Evolutionary conservation across 768 basidiomycete species (phyloP).

Genomic region (Phylloporus sp.): DNA sequence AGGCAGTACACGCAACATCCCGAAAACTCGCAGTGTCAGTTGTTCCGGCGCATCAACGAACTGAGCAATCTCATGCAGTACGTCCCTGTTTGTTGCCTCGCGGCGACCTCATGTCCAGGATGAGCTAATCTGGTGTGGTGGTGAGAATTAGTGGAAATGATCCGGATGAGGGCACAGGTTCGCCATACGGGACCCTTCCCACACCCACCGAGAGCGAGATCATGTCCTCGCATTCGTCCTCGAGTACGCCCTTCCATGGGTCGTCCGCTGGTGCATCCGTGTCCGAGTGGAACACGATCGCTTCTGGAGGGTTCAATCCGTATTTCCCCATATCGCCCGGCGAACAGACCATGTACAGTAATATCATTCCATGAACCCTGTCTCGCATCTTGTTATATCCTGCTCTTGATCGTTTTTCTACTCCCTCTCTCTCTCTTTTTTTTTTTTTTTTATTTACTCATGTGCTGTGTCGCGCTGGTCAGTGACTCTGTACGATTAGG

Average conservation of each 20-base stretch:
- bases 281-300: constrained; percentile 59
- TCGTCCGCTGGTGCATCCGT: constrained; percentile 46
- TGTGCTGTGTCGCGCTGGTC: constrained; percentile 24
- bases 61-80: constrained; percentile 65
- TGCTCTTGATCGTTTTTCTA: constrained; percentile 10
- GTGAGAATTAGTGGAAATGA: constrained; percentile 48
- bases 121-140: constrained; percentile 28
- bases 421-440: neutral
- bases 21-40: constrained; percentile 47
- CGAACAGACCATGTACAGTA: constrained; percentile 54
- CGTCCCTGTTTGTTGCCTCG: constrained; percentile 35
- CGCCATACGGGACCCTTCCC: constrained; percentile 51
- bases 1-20: constrained; percentile 61
- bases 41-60: constrained; percentile 59
- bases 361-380: constrained; percentile 48
- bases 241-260: constrained; percentile 39
- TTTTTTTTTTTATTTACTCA: constrained; percentile 20
- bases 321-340: constrained; percentile 61
- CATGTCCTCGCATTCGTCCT: constrained; percentile 44
- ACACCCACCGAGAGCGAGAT: constrained; percentile 63
- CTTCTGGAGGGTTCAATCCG: constrained; percentile 56
- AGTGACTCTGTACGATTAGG: constrained; percentile 27
- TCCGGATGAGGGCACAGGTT: constrained; percentile 42
- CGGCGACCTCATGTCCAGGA: constrained; percentile 31
- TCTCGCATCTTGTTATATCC: constrained; percentile 2